Evolutionary conservation across 768 basidiomycete genomes (phyloP), one percentile per base, ranked within the genome.

Genomic region (Leccinum pellstonianum): DNA sequence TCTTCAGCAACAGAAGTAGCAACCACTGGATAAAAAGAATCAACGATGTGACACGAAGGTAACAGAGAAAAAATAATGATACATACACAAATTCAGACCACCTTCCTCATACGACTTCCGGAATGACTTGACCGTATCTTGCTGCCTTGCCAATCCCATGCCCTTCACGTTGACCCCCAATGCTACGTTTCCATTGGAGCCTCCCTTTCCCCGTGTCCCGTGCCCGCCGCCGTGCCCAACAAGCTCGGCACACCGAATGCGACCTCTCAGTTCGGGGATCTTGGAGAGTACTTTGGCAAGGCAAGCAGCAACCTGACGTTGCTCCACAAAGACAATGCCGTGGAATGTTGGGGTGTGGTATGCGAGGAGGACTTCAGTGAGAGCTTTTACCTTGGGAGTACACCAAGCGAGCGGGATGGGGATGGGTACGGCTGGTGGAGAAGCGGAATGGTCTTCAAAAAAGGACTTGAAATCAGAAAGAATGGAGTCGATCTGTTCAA

Each of bases 1-100:
- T 96, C 94, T 73, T 96, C 94, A 0, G 92, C 94, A 14, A 95
- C 92, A 5, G 87, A 86, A 0, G 92, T 94, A 4, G 92, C 90
- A 62, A 95, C 79, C 21, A 95, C 88, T 86, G 59, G 37, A 59
- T 38, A 54, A 31, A 47, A 49, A 15, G 12, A 4, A 17, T 64
- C 21, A 59, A 52, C 12, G 48, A 19, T 11, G 41, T 27, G 9
- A 11, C 15, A 29, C 21, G 17, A 49, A 21, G 19, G 38, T 2
- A 17, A 23, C 19, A 46, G 4, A 19, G 17, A 58, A 38, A 46
- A 56, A 43, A 23, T n/a, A n/a, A n/a, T n/a, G 41, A 81, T 4
- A 25, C 86, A 64, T 69, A 91, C 90, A 75, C 50, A 92, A 73
- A 68, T 93, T 91, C 47, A 88, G 79, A 52, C 79, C 76, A 1